These are phyloP conservation scores for Yamadazyma takamatsuzukensis DNA, from an alignment of 805 yeast genomes.

Conservation along the genomic window DNA sequence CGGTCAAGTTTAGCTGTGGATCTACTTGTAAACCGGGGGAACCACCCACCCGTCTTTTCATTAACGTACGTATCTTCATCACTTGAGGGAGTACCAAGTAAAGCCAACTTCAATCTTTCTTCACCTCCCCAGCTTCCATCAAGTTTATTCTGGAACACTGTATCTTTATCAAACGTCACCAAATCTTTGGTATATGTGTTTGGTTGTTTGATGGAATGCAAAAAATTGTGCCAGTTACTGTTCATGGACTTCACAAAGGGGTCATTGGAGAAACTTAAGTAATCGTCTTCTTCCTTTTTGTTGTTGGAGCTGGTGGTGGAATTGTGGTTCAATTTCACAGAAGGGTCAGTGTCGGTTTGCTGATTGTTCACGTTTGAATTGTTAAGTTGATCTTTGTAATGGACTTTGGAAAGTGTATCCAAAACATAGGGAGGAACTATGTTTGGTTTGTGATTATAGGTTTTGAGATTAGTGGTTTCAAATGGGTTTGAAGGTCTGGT, in stretches of 20 bases:
- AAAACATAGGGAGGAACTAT: conserved; percentile 63
- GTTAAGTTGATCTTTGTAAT: conserved; percentile 34
- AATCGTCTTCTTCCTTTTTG: conserved; percentile 27
- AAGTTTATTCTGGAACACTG: conserved; percentile 38
- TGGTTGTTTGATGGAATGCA: conserved; percentile 45
- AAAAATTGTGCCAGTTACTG: conserved; percentile 50
- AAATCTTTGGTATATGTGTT: conserved; percentile 31
- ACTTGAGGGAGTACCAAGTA: conserved; percentile 34
- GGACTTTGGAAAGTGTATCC: conserved; percentile 46
- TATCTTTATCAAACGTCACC: conserved; percentile 21
- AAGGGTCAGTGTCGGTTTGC: conserved; percentile 6
- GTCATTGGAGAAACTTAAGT: conserved; percentile 34
- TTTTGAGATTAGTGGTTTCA: conserved; percentile 15
- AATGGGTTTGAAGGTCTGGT: conserved; percentile 20
- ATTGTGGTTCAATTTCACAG: neutral
- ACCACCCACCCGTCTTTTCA: conserved; percentile 4
- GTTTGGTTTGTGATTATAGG: conserved; percentile 35
- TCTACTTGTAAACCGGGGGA: conserved; percentile 4
- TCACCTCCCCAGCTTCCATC: conserved; percentile 68
- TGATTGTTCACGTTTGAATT: conserved; percentile 26
- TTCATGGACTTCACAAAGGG: conserved; percentile 35
- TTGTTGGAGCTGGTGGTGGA: conserved; percentile 4
- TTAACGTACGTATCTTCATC: conserved; percentile 25
- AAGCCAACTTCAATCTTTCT: conserved; percentile 52
- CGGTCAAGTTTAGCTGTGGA: conserved; percentile 10